A percentile compares a stretch with the other conserved stretches of the same genome.
phyloP scores from a whole-genome alignment of 2,329 filamentous ascomycete species.

The Sporothrix humicola region DNA sequence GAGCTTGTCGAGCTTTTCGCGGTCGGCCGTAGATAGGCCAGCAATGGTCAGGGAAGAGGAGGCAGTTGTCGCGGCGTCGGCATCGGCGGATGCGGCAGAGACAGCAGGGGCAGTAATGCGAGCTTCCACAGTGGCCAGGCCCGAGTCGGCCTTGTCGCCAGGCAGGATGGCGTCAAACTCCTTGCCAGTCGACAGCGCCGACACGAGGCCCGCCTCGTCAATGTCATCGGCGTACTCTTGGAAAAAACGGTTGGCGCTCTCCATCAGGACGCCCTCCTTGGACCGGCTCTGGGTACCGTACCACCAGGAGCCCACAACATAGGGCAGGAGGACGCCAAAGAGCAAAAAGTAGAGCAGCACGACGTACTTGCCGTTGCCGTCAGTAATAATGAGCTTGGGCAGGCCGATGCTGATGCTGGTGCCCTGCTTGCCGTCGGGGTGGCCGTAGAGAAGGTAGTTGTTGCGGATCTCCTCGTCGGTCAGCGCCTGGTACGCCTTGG shows the following conservation, averaged over 20 bases:
- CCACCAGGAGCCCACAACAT: conserved; percentile 97
- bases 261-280: conserved; percentile 89
- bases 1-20: conserved; percentile 75
- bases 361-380: conserved; percentile 95
- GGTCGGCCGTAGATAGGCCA: conserved; percentile 74
- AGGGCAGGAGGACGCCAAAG: conserved; percentile 88
- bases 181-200: conserved; percentile 80
- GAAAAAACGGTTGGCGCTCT: conserved; percentile 94
- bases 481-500: conserved; percentile 96
- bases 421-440: conserved; percentile 97
- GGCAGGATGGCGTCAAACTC: conserved; percentile 81
- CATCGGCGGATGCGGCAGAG: conserved; percentile 43
- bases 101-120: conserved; percentile 70
- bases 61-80: conserved; percentile 45
- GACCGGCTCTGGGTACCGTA: conserved; percentile 93
- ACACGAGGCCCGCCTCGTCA: conserved; percentile 78
- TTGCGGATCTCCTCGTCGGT: conserved; percentile 97
- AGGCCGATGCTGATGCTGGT: conserved; percentile 97
- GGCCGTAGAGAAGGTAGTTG: conserved; percentile 94
- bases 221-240: conserved; percentile 87
- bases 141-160: conserved; percentile 78
- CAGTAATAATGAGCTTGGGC: conserved; percentile 87
- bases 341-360: conserved; percentile 86
- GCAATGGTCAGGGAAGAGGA: conserved; percentile 26
- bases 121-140: conserved; percentile 82